Evolutionary conservation across 2,329 filamentous ascomycete species (phyloP), one percentile per base, ranked within the genome.

Genomic region (Mollisia scopiformis): DNA sequence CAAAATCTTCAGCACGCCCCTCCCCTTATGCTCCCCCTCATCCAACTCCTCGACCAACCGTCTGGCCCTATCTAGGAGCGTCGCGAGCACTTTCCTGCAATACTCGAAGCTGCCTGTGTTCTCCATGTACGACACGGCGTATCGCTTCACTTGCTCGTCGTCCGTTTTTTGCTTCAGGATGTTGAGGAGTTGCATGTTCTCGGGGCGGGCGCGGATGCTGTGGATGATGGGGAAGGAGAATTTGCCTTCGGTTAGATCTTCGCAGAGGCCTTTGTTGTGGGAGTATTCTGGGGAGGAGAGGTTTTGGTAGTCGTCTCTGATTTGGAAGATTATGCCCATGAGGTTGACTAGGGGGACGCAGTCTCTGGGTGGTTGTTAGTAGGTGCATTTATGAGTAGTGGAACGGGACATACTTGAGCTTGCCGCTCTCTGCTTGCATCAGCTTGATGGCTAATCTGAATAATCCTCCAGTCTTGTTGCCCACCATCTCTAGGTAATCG

Each of bases 161-260:
- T 82, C 84, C 1, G 93, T 93, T 77, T 93, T 94, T 76, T 97
- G 93, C 76, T 92, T 92, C 43, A 98, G 81, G 58, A 98, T 97
- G 73, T 95, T 97, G 75, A 97, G 85, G 58, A 99, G 84, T 71
- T 96, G 89, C 68, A 90, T 81, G 73, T 93, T 91, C 30, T 79
- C 77, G 19, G 86, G 91, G 73, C 93, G 85, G 62, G 89, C 80
- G 62, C 91, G 90, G 68, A 98, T 96, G 74, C 90, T 90, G 78
- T 98, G 94, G 71, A 98, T 97, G 71, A 98, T 88, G 41, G 93
- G 93, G 74, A 97, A 97, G 27, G 90, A 94, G 79, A 97, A 97
- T 82, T 98, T 98, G 65, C 94, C 94, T 79, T 98, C 95, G 1
- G 93, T 97, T 69, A 98, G 79, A 76, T 98, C 95, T 79, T 98